Percentiles rank a stretch among this genome's conserved stretches.
Conservation (phyloP, 2,329 filamentous ascomycete species). For the Pyricularia grisea region DNA sequence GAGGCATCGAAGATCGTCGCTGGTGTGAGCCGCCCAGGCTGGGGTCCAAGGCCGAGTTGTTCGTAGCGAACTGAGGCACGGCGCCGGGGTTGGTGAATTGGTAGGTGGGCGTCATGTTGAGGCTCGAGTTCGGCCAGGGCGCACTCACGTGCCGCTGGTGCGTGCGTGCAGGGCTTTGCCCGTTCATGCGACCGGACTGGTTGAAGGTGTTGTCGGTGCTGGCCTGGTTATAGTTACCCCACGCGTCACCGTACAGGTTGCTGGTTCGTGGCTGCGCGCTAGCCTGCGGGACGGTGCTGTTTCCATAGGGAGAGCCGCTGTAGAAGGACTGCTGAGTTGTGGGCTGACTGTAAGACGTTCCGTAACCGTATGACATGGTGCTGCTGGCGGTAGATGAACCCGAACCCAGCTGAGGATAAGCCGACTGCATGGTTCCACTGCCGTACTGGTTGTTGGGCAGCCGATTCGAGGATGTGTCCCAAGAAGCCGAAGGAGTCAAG, state of each 20-base stretch:
- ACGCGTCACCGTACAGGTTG: not conserved
- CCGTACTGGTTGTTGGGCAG: not conserved
- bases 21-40: not conserved
- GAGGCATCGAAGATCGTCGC: slow-evolving; percentile 1
- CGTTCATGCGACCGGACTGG: not conserved
- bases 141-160: slow-evolving; percentile 1
- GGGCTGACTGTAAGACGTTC: not conserved
- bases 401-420: not conserved
- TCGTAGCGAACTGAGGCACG: not conserved
- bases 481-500: not conserved
- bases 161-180: not conserved
- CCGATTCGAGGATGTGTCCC: not conserved
- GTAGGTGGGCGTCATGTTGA: not conserved
- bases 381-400: not conserved
- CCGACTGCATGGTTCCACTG: not conserved
- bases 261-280: not conserved
- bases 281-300: not conserved
- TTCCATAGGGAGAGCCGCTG: not conserved
- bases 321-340: not conserved
- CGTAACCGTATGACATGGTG: slow-evolving; percentile 1
- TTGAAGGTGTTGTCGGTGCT: not conserved
- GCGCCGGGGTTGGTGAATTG: not conserved
- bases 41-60: not conserved
- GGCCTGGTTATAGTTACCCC: not conserved
- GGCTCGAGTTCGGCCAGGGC: not conserved